A percentile compares a stretch with the other conserved stretches of the same genome.
These are phyloP conservation scores for Mucor racemosus DNA, from an alignment of 371 early-diverging fungal genomes.

Conservation along the genomic window DNA sequence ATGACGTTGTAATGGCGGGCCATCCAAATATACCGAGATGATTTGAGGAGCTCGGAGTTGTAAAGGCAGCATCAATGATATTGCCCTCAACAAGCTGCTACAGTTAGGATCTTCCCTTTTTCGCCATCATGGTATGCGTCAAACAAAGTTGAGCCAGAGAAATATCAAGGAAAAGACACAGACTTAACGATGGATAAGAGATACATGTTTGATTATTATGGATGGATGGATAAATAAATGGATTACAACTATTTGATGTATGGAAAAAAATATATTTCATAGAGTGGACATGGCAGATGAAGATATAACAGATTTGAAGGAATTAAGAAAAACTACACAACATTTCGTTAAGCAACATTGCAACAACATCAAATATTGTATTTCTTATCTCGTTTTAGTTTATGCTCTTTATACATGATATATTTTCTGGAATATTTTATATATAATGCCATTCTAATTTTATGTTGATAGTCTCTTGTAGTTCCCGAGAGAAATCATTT, in stretches of 20 bases:
- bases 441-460: conserved; percentile 7
- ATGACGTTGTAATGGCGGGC: no score
- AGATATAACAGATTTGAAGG: no score
- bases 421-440: neutral
- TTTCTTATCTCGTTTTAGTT: neutral
- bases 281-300: no score
- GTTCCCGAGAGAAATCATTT: conserved; percentile 85
- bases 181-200: neutral
- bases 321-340: no score
- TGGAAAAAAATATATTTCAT: neutral
- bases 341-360: no score
- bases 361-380: neutral
- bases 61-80: neutral
- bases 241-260: neutral
- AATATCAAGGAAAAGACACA: neutral
- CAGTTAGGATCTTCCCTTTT: conserved; percentile 21
- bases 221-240: conserved; percentile 18
- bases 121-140: conserved; percentile 21
- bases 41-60: neutral
- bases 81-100: conserved; percentile 8
- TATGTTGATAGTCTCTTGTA: conserved; percentile 77
- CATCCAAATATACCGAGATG: no score
- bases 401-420: neutral
- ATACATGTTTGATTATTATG: conserved; percentile 6
- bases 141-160: neutral